These are phyloP conservation scores for Misopates orontium DNA, from an alignment of 257 asterid species.

Conservation along the genomic window DNA sequence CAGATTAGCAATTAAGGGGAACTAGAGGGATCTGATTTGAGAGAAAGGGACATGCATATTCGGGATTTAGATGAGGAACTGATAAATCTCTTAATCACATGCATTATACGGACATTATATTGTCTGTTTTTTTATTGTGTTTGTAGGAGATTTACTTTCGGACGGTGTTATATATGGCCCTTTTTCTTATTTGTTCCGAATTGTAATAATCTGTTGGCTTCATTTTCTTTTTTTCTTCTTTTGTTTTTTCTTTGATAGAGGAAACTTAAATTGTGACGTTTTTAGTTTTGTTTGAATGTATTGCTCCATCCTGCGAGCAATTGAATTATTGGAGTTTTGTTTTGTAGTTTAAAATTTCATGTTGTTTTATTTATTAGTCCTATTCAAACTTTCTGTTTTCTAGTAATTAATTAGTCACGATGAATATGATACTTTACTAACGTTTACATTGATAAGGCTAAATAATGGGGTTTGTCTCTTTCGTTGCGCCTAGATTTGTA, in stretches of 20 bases:
- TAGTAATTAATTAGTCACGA: too few relatives aligned
- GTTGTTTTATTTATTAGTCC: too few relatives aligned
- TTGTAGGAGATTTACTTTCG: not conserved
- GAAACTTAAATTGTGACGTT: not conserved
- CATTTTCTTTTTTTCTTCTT: not conserved
- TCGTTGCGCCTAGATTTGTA: too few relatives aligned
- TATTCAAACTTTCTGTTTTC: too few relatives aligned
- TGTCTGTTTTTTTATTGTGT: conserved; percentile 7
- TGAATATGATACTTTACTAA: too few relatives aligned
- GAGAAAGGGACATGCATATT: not conserved
- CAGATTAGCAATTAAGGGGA: not conserved
- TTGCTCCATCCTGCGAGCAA: not conserved
- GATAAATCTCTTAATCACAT: not conserved
- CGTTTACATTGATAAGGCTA: too few relatives aligned
- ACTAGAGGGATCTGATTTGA: not conserved
- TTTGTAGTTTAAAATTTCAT: not conserved
- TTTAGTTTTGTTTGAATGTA: not conserved
- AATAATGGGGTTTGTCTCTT: too few relatives aligned
- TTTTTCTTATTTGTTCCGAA: not conserved
- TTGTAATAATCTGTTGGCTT: not conserved
- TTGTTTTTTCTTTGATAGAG: not conserved
- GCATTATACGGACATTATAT: not conserved
- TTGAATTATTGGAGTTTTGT: not conserved
- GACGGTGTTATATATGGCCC: not conserved
- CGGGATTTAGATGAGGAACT: not conserved